Percentiles rank a stretch among this genome's conserved stretches.
phyloP scores from a whole-genome alignment of 2,329 filamentous ascomycete genomes.

The Aspergillus transmontanensis region DNA sequence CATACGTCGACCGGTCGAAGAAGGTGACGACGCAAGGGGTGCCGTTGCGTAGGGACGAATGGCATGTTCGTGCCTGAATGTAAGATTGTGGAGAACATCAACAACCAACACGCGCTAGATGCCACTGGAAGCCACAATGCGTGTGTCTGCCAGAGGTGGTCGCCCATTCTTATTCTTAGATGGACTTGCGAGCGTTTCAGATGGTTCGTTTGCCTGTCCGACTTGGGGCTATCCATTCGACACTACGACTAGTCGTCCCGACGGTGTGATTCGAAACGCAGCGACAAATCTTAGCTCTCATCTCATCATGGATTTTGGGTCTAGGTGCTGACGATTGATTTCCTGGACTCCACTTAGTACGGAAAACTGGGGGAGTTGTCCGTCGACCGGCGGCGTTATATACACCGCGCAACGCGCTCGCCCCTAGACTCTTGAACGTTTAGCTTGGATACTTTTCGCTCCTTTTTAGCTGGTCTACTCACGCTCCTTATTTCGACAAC shows the following conservation, averaged over 20 bases:
- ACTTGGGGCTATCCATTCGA: background rate
- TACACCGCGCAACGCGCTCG: constrained; percentile 3
- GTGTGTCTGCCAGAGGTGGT: background rate
- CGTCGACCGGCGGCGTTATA: background rate
- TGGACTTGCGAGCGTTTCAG: background rate
- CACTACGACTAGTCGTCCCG: background rate
- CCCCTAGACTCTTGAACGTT: too few relatives aligned
- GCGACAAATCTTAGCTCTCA: background rate
- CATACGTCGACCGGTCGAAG: background rate
- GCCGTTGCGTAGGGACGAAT: constrained; percentile 1
- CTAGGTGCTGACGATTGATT: constrained; percentile 11
- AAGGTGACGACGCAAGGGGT: constrained; percentile 3
- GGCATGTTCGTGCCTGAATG: constrained; percentile 3
- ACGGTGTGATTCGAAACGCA: background rate
- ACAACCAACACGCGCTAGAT: background rate
- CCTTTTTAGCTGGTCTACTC: background rate
- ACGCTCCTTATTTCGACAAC: background rate
- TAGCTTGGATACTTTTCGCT: background rate
- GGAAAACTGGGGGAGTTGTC: background rate
- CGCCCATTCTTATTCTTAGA: background rate
- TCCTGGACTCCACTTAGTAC: constrained; percentile 3
- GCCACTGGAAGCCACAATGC: background rate
- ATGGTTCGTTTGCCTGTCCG: background rate
- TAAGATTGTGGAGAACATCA: constrained; percentile 1
- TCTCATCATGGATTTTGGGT: background rate